Conservation (phyloP, 1,139 yeast genomes). For the Suhomyces kunorum region DNA sequence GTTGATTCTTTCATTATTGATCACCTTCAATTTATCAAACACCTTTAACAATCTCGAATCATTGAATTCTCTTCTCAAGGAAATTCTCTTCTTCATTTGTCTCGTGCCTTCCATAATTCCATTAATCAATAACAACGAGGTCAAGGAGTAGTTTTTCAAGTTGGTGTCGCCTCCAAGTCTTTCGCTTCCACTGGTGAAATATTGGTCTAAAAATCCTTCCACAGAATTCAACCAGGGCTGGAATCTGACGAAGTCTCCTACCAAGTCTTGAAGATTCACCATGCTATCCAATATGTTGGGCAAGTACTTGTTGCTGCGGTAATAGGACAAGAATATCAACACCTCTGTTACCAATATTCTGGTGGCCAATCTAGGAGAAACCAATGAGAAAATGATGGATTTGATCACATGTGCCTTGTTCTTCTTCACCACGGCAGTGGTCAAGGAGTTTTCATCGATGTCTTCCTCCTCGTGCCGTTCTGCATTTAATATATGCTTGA, state of each 20-base stretch:
- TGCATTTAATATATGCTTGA: slow-evolving; percentile 34
- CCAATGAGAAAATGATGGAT: slow-evolving; percentile 40
- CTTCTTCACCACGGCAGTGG: slow-evolving; percentile 14
- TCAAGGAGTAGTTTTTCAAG: slow-evolving; percentile 44
- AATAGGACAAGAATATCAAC: slow-evolving; percentile 38
- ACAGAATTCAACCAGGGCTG: slow-evolving; percentile 47
- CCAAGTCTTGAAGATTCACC: slow-evolving; percentile 35
- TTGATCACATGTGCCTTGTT: slow-evolving; percentile 37
- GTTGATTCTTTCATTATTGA: slow-evolving; percentile 42
- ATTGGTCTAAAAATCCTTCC: slow-evolving; percentile 39
- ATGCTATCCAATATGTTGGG: slow-evolving; percentile 36
- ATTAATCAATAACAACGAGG: slow-evolving; percentile 47
- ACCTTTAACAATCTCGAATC: slow-evolving; percentile 42
- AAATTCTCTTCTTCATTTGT: slow-evolving; percentile 31
- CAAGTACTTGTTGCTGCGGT: slow-evolving; percentile 26
- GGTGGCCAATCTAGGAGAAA: slow-evolving; percentile 45
- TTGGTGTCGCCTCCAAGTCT: slow-evolving; percentile 23
- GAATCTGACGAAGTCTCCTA: slow-evolving; percentile 39
- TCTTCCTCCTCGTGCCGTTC: slow-evolving; percentile 22
- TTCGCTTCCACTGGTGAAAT: slow-evolving; percentile 23
- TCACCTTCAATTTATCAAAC: slow-evolving; percentile 38
- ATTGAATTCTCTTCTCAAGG: slow-evolving; percentile 41
- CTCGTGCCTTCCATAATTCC: slow-evolving; percentile 42
- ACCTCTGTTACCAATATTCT: slow-evolving; percentile 47
- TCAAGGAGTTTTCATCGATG: slow-evolving; percentile 14